Percentiles rank a stretch among this genome's conserved stretches.
phyloP scores from a whole-genome alignment of 768 basidiomycete species.

The Coprinellus micaceus region DNA sequence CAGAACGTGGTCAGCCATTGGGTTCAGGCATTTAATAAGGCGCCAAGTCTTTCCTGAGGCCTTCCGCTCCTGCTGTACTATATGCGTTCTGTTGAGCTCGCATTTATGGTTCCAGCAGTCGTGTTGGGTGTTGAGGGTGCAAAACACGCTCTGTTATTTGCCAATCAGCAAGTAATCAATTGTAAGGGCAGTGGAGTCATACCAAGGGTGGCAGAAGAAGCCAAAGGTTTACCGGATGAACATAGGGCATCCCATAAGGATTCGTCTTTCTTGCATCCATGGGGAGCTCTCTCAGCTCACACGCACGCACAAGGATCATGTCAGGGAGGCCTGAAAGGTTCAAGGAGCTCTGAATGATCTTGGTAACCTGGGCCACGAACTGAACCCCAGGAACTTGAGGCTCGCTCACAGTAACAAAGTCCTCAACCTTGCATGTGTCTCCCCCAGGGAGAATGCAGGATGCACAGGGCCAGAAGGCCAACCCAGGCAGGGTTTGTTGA shows the following conservation, averaged over 20 bases:
- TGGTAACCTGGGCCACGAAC: neutral
- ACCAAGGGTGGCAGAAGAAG: neutral
- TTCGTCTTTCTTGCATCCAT: too few relatives aligned
- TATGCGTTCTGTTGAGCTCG: neutral
- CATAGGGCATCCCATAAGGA: too few relatives aligned
- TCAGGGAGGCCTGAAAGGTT: neutral
- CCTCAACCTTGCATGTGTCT: neutral
- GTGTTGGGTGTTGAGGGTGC: neutral
- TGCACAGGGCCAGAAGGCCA: neutral
- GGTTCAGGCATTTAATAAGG: neutral
- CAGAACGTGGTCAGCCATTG: constrained; percentile 12
- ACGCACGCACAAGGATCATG: too few relatives aligned
- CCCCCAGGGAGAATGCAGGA: neutral
- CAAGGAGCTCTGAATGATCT: neutral
- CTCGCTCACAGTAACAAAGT: neutral
- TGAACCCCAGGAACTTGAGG: neutral
- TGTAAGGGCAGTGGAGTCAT: neutral
- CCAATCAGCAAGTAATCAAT: neutral
- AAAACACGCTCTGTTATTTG: neutral
- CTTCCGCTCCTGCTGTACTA: neutral
- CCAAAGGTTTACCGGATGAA: too few relatives aligned
- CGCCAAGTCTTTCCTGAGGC: neutral
- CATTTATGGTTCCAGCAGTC: neutral
- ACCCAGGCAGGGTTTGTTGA: neutral
- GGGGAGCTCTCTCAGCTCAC: too few relatives aligned